These are phyloP conservation scores for Boletus huronensis DNA, from an alignment of 768 basidiomycete species.

Conservation along the genomic window DNA sequence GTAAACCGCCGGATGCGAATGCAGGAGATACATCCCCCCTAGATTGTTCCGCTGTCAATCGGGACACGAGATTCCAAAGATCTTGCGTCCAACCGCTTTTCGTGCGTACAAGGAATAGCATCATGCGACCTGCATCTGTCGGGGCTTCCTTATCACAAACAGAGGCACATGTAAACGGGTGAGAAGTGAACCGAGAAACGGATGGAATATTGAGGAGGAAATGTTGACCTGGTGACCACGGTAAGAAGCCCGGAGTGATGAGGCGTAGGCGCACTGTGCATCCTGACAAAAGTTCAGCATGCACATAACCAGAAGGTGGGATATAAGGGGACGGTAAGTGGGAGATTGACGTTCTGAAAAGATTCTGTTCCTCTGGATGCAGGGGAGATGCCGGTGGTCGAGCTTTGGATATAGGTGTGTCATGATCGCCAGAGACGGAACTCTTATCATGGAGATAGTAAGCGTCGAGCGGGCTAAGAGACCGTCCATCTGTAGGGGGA, in stretches of 20 bases:
- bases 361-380: background rate
- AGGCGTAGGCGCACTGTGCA: slow-evolving; percentile 67
- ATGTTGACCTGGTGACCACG: slow-evolving; percentile 80
- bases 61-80: slow-evolving; percentile 55
- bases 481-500: slow-evolving; percentile 5
- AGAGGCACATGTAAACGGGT: slow-evolving; percentile 72
- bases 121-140: slow-evolving; percentile 47
- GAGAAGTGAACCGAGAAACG: slow-evolving; percentile 56
- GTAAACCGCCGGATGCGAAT: slow-evolving; percentile 22
- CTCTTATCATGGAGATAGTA: slow-evolving; percentile 16
- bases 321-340: slow-evolving; percentile 27
- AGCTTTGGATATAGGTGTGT: background rate
- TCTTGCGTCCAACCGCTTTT: slow-evolving; percentile 66
- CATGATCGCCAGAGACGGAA: background rate
- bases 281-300: slow-evolving; percentile 67
- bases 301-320: slow-evolving; percentile 66
- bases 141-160: slow-evolving; percentile 48
- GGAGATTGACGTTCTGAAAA: background rate
- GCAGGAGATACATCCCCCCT: slow-evolving; percentile 22
- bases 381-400: background rate
- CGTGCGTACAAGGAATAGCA: slow-evolving; percentile 67
- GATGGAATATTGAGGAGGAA: slow-evolving; percentile 66
- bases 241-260: slow-evolving; percentile 49
- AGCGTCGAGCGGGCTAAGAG: slow-evolving; percentile 25
- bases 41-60: slow-evolving; percentile 34